Conservation (phyloP, 129 eudicot species). For the Arctium minus region DNA sequence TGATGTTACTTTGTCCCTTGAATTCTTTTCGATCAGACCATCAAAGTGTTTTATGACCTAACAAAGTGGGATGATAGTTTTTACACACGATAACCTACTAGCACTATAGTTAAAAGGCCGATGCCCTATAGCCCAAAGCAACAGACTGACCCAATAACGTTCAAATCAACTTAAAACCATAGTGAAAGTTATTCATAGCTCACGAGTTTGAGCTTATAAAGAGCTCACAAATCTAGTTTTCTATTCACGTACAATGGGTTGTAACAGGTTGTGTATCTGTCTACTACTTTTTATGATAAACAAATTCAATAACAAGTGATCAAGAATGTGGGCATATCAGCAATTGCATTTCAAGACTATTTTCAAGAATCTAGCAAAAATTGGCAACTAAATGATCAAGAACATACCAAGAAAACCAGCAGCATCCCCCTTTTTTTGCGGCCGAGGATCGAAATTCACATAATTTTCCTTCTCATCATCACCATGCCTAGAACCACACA, state of each 20-base stretch:
- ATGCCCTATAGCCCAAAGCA: too few species aligned
- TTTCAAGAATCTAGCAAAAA: background rate
- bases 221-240: background rate
- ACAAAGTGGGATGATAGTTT: too few species aligned
- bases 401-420: slow-evolving; percentile 8
- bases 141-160: background rate
- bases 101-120: too few species aligned
- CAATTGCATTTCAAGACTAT: background rate
- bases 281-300: background rate
- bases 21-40: too few species aligned
- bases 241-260: background rate
- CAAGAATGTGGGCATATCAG: background rate
- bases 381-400: slow-evolving; percentile 1
- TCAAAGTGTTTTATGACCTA: too few species aligned
- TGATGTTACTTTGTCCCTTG: too few species aligned
- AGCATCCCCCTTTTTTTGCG: slow-evolving; percentile 9
- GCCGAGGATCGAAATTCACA: slow-evolving; percentile 34
- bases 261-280: background rate
- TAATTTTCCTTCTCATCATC: slow-evolving; percentile 8
- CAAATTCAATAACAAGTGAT: too few species aligned
- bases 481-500: slow-evolving; percentile 16
- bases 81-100: too few species aligned
- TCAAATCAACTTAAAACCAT: background rate
- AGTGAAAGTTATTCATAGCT: background rate
- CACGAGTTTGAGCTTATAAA: background rate